These are phyloP conservation scores for Geum urbanum DNA, from an alignment of 306 rosid genomes.

Conservation along the genomic window DNA sequence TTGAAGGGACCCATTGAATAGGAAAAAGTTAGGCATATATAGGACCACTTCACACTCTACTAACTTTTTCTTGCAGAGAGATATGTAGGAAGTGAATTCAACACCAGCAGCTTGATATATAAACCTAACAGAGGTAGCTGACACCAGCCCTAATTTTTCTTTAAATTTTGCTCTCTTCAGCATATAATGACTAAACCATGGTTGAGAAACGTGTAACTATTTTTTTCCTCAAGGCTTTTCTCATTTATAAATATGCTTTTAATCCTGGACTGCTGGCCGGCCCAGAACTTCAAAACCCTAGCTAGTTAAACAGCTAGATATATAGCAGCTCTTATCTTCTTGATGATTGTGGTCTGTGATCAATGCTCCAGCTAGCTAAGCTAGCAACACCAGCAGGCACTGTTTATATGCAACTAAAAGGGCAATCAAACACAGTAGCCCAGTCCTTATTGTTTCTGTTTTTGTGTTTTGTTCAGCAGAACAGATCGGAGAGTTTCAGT, in stretches of 20 bases:
- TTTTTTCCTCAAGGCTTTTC: neutral
- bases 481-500: neutral
- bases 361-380: neutral
- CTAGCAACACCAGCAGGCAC: neutral
- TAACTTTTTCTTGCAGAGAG: constrained; percentile 53
- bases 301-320: neutral
- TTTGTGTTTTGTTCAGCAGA: neutral
- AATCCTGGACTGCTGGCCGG: neutral
- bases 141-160: constrained; percentile 13
- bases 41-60: constrained; percentile 50
- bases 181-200: neutral
- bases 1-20: constrained; percentile 35
- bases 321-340: neutral
- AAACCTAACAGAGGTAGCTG: constrained; percentile 21
- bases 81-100: constrained; percentile 47
- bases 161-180: neutral
- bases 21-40: constrained; percentile 4
- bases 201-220: neutral
- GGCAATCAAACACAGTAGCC: neutral
- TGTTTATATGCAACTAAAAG: neutral
- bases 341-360: neutral
- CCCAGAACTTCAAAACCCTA: constrained; percentile 25
- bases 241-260: neutral
- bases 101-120: constrained; percentile 18
- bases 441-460: neutral